Conservation (phyloP, 345 rosid genomes). For the thale cress (Arabidopsis thaliana) region DNA sequence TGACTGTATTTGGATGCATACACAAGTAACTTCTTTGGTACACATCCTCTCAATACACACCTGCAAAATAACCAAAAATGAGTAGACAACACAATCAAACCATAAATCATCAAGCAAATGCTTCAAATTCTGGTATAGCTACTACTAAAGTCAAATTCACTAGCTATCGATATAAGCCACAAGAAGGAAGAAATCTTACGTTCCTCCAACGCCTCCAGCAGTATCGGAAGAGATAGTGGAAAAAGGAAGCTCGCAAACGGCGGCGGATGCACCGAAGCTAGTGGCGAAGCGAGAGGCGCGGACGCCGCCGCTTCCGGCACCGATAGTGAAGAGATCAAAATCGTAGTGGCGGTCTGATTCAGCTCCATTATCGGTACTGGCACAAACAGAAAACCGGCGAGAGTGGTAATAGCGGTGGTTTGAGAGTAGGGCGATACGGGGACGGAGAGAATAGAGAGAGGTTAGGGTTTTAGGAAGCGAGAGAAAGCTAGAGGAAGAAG, state of each 20-base stretch:
- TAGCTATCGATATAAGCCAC: background rate
- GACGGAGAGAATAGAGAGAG: conserved; percentile 35
- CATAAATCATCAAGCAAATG: conserved; percentile 14
- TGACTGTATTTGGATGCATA: conserved; percentile 86
- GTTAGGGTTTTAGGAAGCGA: conserved; percentile 50
- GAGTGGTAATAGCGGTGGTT: conserved; percentile 37
- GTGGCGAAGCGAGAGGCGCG: conserved; percentile 95
- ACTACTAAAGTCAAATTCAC: background rate
- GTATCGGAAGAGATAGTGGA: conserved; percentile 89
- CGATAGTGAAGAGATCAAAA: conserved; percentile 94
- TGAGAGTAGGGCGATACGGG: conserved; percentile 36
- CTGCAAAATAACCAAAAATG: conserved; percentile 43
- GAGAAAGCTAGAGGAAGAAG: conserved; percentile 37
- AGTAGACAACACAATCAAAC: conserved; percentile 10
- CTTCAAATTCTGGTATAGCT: background rate
- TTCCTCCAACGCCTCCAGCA: conserved; percentile 94
- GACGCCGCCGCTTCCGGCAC: conserved; percentile 97
- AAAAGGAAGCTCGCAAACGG: conserved; percentile 96
- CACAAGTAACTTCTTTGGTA: conserved; percentile 93
- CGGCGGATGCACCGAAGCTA: conserved; percentile 85
- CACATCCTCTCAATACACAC: conserved; percentile 97
- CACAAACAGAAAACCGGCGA: conserved; percentile 55
- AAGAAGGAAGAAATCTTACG: conserved; percentile 57
- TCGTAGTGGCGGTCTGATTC: conserved; percentile 66
- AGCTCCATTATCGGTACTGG: conserved; percentile 65